These are phyloP conservation scores for Lactarius tabidus DNA, from an alignment of 768 basidiomycete genomes.

Conservation along the genomic window DNA sequence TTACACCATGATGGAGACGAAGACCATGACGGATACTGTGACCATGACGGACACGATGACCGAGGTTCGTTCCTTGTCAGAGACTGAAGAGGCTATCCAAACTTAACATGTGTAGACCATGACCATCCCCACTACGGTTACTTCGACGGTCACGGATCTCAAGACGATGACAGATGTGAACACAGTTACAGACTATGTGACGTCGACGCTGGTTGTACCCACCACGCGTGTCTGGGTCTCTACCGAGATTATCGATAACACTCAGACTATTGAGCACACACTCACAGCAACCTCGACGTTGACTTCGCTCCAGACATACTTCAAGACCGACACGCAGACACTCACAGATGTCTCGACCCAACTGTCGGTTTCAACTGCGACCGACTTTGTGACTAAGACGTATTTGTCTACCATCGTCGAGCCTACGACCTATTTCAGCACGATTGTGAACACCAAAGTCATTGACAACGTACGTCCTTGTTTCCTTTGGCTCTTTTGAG, in stretches of 20 bases:
- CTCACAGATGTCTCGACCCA: conserved; percentile 37
- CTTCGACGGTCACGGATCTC: conserved; percentile 25
- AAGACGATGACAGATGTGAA: conserved; percentile 25
- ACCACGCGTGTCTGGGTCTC: conserved; percentile 63
- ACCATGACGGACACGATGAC: conserved; percentile 31
- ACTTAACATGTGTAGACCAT: conserved; percentile 14
- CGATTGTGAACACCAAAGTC: conserved; percentile 53
- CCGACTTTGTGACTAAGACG: conserved; percentile 54
- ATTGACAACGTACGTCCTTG: conserved; percentile 51
- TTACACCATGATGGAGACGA: conserved; percentile 36
- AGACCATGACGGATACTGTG: conserved; percentile 32
- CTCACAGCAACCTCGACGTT: conserved; percentile 45
- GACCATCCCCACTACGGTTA: conserved; percentile 23
- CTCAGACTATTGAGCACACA: conserved; percentile 44
- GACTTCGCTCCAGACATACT: conserved; percentile 54
- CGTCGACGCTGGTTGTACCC: conserved; percentile 51
- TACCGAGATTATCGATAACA: conserved; percentile 49
- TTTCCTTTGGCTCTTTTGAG: neutral
- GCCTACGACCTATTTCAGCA: conserved; percentile 58
- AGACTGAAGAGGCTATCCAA: neutral
- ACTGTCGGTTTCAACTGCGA: conserved; percentile 50
- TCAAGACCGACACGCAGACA: conserved; percentile 38
- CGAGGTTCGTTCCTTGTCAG: conserved; percentile 15
- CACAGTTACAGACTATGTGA: conserved; percentile 32
- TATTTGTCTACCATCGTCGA: conserved; percentile 45